phyloP scores from a whole-genome alignment of 768 basidiomycete species.

The Leccinum disarticulatum region DNA sequence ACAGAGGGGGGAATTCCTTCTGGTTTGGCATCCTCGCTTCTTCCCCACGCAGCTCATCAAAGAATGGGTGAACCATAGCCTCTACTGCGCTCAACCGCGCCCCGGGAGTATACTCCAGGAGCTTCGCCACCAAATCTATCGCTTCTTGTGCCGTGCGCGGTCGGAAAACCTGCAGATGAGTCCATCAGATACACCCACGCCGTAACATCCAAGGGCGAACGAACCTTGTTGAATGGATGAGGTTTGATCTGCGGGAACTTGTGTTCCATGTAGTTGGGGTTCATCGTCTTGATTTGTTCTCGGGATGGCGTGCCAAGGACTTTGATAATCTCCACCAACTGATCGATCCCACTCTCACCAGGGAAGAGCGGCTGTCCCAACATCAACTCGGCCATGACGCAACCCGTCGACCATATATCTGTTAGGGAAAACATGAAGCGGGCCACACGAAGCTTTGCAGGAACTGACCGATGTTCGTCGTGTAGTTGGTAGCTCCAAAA shows the following conservation, averaged over 20 bases:
- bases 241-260: conserved; percentile 99
- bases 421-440: conserved; percentile 11
- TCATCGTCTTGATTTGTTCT: conserved; percentile 99
- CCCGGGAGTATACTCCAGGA: conserved; percentile 97
- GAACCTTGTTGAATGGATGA: conserved; percentile 96
- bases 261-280: conserved; percentile 99
- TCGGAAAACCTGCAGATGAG: conserved; percentile 80
- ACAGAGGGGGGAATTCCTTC: conserved; percentile 90
- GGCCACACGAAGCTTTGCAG: neutral
- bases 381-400: conserved; percentile 99
- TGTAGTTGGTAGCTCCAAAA: conserved; percentile 99
- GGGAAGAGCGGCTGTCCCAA: conserved; percentile 98
- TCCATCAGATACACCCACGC: conserved; percentile 15
- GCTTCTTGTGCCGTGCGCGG: conserved; percentile 95
- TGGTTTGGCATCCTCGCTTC: conserved; percentile 96
- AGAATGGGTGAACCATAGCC: conserved; percentile 94
- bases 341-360: conserved; percentile 98
- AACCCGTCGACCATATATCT: conserved; percentile 99
- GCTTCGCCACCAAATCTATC: conserved; percentile 91
- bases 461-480: conserved; percentile 91
- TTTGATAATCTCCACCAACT: conserved; percentile 99
- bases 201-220: conserved; percentile 3
- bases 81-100: conserved; percentile 87
- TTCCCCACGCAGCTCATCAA: conserved; percentile 90
- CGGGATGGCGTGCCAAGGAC: conserved; percentile 97